Conservation (phyloP, 2,329 filamentous ascomycete genomes). For the Neobulgaria alba region DNA sequence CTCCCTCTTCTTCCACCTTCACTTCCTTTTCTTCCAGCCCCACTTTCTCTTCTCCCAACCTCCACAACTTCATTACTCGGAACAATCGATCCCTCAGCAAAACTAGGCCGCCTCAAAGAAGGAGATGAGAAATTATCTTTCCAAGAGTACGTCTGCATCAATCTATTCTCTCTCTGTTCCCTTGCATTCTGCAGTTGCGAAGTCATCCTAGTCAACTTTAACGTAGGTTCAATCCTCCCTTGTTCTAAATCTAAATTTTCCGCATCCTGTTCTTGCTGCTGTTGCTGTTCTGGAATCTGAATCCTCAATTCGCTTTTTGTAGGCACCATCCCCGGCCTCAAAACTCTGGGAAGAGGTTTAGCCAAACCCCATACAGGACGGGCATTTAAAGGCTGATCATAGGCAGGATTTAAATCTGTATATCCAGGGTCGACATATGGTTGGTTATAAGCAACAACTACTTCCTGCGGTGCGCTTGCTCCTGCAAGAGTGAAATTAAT, state of each 20-base stretch:
- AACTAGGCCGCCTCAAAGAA: slow-evolving; percentile 2
- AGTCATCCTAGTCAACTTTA: slow-evolving; percentile 17
- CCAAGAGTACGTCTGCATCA: slow-evolving; percentile 8
- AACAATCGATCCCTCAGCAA: slow-evolving; percentile 4
- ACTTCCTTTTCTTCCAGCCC: too few relatives aligned
- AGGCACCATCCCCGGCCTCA: slow-evolving; percentile 45
- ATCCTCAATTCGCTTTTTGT: slow-evolving; percentile 32
- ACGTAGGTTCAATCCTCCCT: slow-evolving; percentile 31
- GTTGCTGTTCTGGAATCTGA: slow-evolving; percentile 28
- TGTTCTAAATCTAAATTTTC: slow-evolving; percentile 35
- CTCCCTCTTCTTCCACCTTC: too few relatives aligned
- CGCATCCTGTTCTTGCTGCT: slow-evolving; percentile 28
- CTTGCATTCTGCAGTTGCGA: slow-evolving; percentile 17
- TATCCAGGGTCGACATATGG: slow-evolving; percentile 27
- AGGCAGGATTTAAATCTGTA: slow-evolving; percentile 43
- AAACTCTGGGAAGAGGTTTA: slow-evolving; percentile 43
- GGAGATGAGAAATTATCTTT: slow-evolving; percentile 2
- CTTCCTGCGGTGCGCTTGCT: slow-evolving; percentile 15
- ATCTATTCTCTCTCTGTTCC: slow-evolving; percentile 16
- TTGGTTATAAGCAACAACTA: slow-evolving; percentile 28
- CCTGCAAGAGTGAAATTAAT: slow-evolving; percentile 26
- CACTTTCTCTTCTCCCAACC: neutral
- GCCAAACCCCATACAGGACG: slow-evolving; percentile 46
- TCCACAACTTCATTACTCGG: neutral
- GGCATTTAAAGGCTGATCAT: slow-evolving; percentile 40